phyloP scores from a whole-genome alignment of 1,284 basidiomycete genomes.

The Puccinia polysora region DNA sequence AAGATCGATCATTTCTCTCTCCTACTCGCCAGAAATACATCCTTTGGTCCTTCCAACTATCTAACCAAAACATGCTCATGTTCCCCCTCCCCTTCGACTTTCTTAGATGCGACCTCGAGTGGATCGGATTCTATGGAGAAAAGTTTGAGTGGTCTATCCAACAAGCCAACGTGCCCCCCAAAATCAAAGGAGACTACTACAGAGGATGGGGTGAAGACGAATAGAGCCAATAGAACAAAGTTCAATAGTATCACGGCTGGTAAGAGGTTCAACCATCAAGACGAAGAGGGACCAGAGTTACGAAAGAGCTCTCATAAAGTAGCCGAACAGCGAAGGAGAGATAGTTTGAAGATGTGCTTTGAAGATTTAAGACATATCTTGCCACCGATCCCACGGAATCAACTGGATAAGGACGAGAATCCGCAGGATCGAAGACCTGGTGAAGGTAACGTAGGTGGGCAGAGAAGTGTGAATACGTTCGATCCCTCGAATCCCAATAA shows the following conservation, averaged over 20 bases:
- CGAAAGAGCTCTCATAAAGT: constrained; percentile 91
- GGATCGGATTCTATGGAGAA: too few relatives aligned
- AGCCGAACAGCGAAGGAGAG: constrained; percentile 92
- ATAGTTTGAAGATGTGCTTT: constrained; percentile 90
- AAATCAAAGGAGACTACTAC: too few relatives aligned
- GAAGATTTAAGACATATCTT: constrained; percentile 84
- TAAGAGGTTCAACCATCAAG: too few relatives aligned
- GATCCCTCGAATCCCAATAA: constrained; percentile 29
- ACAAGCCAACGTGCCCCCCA: too few relatives aligned
- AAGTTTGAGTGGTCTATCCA: constrained; percentile 1
- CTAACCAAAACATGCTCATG: too few relatives aligned
- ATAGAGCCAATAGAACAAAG: not conserved
- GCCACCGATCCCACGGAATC: constrained; percentile 64
- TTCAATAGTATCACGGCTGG: not conserved
- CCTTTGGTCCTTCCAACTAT: too few relatives aligned
- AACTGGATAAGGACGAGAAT: constrained; percentile 4
- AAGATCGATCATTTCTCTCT: too few relatives aligned
- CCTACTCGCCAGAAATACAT: too few relatives aligned
- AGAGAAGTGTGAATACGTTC: constrained; percentile 46
- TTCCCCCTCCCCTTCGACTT: too few relatives aligned
- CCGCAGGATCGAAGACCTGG: constrained; percentile 49
- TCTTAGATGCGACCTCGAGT: too few relatives aligned
- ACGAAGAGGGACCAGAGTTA: constrained; percentile 52
- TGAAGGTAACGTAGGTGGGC: constrained; percentile 51
- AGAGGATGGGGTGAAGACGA: not conserved